Evolutionary conservation across 177 flowering plant genomes (phyloP).

Genomic region (Tripterygium wilfordii): DNA sequence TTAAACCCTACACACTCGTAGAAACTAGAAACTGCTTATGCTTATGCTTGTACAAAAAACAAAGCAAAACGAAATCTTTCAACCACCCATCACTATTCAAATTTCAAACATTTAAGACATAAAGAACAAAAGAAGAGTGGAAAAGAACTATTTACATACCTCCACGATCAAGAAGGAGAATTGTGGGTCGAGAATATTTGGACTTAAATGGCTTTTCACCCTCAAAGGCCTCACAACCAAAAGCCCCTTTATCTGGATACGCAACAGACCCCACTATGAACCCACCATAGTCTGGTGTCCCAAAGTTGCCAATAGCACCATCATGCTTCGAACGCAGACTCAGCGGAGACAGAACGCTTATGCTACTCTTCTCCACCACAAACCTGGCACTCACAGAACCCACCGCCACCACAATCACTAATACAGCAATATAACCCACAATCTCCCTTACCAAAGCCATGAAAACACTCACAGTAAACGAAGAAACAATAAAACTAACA

Average conservation of each 20-base stretch:
- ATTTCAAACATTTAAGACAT: neutral
- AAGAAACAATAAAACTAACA: no score
- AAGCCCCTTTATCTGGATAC: slow-evolving; percentile 46
- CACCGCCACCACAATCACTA: neutral
- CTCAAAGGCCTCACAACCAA: slow-evolving; percentile 48
- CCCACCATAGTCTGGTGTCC: slow-evolving; percentile 83
- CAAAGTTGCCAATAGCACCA: slow-evolving; percentile 78
- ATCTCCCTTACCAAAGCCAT: slow-evolving; percentile 14
- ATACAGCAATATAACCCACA: slow-evolving; percentile 5
- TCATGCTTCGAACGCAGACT: slow-evolving; percentile 45
- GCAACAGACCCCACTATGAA: slow-evolving; percentile 56
- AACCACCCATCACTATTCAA: no score
- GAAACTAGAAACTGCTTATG: no score
- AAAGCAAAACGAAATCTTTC: neutral
- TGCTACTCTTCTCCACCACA: slow-evolving; percentile 77
- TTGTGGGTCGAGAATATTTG: slow-evolving; percentile 32
- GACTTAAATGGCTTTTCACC: slow-evolving; percentile 54
- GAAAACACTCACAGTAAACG: no score
- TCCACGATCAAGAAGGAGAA: slow-evolving; percentile 89
- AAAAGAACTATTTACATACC: slow-evolving; percentile 30
- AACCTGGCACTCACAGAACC: slow-evolving; percentile 32
- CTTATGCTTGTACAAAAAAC: neutral
- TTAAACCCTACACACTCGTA: no score
- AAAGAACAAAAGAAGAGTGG: neutral
- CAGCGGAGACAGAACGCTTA: slow-evolving; percentile 49